Base-by-base conservation (phyloP, 2,329 filamentous ascomycete species). In the Cercospora sesami region DNA sequence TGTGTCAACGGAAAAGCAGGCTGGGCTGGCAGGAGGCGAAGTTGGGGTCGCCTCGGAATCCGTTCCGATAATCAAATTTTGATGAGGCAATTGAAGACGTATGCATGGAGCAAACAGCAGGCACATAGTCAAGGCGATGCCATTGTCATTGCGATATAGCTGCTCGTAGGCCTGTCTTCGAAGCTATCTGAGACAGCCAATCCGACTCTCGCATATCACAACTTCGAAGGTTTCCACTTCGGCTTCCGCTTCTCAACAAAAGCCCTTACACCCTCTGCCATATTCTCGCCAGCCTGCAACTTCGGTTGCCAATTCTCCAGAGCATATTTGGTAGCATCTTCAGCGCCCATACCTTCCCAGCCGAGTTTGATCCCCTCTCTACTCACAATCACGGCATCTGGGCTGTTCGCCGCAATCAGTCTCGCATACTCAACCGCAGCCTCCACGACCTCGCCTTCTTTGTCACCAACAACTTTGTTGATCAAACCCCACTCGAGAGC, bases 351-450 rank as follows among this genome's bases (percentile, higher is more conserved):
- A 0, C 84, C 86, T 73, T 92, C 91, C 90, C 90, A 93, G 0
- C 89, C 91, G 71, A 91, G 79, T 78, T 90, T 86, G 61, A 95
- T 75, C 0, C 91, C 91, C 75, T 89, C 89, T 23, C 91, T 84
- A 68, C 83, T 89, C n/a, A 92, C 89, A 74, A 94, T 87, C 33
- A 94, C 86, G 26, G 89, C 84, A 79, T 95, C 92, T 2, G 91
- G 92, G 72, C 89, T 92, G 78, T 76, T 76, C 68, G 76, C 84
- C 18, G 86, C 86, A 73, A 94, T 85, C 75, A 83, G 80, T 48
- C 77, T 79, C 14, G 91, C 91, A 78, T 90, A 83, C 68, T 80
- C 79, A 42, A 94, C 72, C 31, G 90, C 90, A 74, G 84, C 85
- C 9, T 80, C 80, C 4, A 90, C 81, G 18, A 89, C 84, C 59